Conservation (phyloP, 164 flowering plant genomes). For the Nymphaea thermarum region DNA sequence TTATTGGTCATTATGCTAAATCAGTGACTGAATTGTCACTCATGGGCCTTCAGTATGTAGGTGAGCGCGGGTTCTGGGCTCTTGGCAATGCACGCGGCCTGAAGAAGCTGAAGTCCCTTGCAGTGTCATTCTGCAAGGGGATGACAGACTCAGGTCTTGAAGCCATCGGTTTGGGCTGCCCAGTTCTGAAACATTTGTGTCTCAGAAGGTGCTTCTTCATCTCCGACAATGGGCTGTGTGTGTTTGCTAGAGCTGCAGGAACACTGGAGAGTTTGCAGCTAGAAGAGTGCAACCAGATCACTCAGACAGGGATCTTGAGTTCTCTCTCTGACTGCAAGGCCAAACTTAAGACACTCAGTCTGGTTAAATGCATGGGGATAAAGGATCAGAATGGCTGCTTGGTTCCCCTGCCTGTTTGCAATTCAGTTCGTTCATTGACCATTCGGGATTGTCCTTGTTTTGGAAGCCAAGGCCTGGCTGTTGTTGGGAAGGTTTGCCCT, state of each 20-base stretch:
- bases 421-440: conserved; percentile 41
- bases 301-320: conserved; percentile 46
- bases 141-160: conserved; percentile 57
- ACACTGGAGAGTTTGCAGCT: conserved; percentile 55
- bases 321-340: conserved; percentile 32
- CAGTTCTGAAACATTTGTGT: conserved; percentile 43
- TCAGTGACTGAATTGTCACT: conserved; percentile 48
- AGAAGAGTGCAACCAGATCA: conserved; percentile 75
- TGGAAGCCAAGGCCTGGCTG: conserved; percentile 38
- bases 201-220: conserved; percentile 39
- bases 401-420: conserved; percentile 24
- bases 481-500: conserved; percentile 55
- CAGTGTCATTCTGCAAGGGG: conserved; percentile 54
- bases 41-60: conserved; percentile 36
- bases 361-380: conserved; percentile 54
- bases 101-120: conserved; percentile 38
- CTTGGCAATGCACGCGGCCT: conserved; percentile 63
- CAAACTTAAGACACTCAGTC: conserved; percentile 42
- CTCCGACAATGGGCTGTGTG: conserved; percentile 63
- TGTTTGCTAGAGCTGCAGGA: conserved; percentile 41
- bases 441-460: conserved; percentile 62
- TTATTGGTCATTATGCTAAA: conserved; percentile 75
- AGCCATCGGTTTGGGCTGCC: conserved; percentile 64
- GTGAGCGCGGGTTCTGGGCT: conserved; percentile 78
- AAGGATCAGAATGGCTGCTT: conserved; percentile 26